phyloP scores from a whole-genome alignment of 1,284 basidiomycete genomes.

The Tilletia setariae region DNA sequence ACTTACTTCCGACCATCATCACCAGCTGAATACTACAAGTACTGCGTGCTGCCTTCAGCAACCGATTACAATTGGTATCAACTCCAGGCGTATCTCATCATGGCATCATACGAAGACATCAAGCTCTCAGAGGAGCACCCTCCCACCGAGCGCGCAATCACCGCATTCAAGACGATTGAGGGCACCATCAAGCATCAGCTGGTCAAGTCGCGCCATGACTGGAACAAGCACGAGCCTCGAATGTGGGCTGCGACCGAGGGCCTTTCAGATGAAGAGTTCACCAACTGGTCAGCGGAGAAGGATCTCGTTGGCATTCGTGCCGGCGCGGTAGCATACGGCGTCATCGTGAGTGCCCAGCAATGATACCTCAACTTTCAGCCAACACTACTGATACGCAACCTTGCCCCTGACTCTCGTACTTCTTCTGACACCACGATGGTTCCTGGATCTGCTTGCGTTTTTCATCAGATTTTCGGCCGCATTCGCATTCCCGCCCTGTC shows the following conservation, averaged over 20 bases:
- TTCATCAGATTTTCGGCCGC: slow-evolving; percentile 18
- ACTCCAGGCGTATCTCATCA: neutral
- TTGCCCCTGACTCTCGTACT: neutral
- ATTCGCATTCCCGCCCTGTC: slow-evolving; percentile 17
- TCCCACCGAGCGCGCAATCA: slow-evolving; percentile 6
- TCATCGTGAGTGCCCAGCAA: slow-evolving; percentile 9
- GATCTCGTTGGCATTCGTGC: slow-evolving; percentile 16
- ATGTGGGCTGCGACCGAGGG: slow-evolving; percentile 17
- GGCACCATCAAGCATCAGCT: slow-evolving; percentile 10
- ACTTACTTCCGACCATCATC: too few species aligned
- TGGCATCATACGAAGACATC: neutral
- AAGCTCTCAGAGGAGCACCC: slow-evolving; percentile 12
- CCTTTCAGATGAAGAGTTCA: slow-evolving; percentile 2
- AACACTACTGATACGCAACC: too few species aligned
- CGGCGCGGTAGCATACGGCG: slow-evolving; percentile 15
- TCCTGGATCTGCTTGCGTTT: neutral
- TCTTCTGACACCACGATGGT: too few species aligned
- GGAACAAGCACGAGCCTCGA: slow-evolving; percentile 19
- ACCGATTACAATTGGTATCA: neutral
- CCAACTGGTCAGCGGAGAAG: neutral
- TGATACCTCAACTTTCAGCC: too few species aligned
- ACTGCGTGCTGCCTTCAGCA: too few species aligned
- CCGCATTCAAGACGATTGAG: slow-evolving; percentile 16
- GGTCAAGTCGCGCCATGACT: slow-evolving; percentile 7
- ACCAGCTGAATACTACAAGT: too few species aligned